Percentiles rank a stretch among this genome's conserved stretches.
Conservation (phyloP, 768 basidiomycete species). For the Hygrocybe punicea region DNA sequence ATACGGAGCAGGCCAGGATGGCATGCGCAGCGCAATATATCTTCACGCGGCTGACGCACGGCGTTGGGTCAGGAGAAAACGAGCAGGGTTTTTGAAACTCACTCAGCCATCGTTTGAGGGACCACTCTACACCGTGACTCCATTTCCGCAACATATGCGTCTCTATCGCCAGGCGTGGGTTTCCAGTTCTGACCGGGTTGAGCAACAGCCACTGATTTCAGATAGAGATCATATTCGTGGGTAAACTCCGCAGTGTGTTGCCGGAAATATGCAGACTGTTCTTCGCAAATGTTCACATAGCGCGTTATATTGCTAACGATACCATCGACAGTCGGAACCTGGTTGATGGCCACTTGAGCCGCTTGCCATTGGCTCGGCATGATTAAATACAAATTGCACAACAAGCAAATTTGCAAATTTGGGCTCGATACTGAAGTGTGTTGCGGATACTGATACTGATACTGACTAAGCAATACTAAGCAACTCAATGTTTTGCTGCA, state of each 20-base stretch:
- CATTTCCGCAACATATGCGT: slow-evolving; percentile 1
- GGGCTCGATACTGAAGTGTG: too few species aligned
- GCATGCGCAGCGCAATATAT: slow-evolving; percentile 2
- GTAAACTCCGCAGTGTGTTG: background rate
- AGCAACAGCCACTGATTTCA: background rate
- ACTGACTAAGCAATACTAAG: too few species aligned
- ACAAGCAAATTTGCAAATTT: too few species aligned
- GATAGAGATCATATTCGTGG: background rate
- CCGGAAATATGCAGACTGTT: slow-evolving; percentile 1
- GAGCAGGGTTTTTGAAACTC: background rate
- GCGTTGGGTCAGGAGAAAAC: background rate
- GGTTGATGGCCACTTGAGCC: too few species aligned
- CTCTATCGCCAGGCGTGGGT: background rate
- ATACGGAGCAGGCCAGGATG: background rate
- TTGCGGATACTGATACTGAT: too few species aligned
- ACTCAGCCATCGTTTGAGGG: background rate
- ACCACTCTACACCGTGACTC: background rate
- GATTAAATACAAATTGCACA: too few species aligned
- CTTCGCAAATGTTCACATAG: slow-evolving; percentile 5
- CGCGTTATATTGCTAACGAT: background rate
- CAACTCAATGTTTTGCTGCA: too few species aligned
- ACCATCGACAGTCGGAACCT: background rate
- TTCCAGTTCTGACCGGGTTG: background rate
- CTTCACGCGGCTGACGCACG: background rate
- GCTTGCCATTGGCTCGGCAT: too few species aligned